These are phyloP conservation scores for Metschnikowia orientalis DNA, from an alignment of 805 yeast genomes.

Conservation along the genomic window DNA sequence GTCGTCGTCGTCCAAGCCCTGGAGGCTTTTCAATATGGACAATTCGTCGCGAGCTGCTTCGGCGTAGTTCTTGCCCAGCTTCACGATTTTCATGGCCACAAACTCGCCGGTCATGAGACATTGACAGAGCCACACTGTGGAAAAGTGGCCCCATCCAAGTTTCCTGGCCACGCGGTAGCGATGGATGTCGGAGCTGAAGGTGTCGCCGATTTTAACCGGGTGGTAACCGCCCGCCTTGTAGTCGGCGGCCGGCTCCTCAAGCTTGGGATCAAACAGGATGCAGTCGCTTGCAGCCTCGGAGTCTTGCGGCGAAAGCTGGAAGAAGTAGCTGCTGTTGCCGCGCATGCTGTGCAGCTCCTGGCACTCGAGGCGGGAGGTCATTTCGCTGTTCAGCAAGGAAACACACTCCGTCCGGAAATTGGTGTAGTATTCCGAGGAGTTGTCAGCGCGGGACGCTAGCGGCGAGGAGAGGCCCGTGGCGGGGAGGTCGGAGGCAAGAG, in stretches of 20 bases:
- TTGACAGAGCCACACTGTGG: constrained; percentile 38
- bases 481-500: not conserved
- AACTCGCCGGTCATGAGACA: constrained; percentile 84
- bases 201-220: constrained; percentile 87
- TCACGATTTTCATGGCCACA: constrained; percentile 91
- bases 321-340: constrained; percentile 1
- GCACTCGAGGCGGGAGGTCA: constrained; percentile 25
- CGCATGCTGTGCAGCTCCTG: constrained; percentile 3
- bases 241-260: constrained; percentile 84
- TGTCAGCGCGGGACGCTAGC: constrained; percentile 1
- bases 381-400: constrained; percentile 35
- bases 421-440: constrained; percentile 16
- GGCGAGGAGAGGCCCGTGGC: constrained; percentile 1
- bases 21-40: constrained; percentile 71
- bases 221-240: constrained; percentile 94
- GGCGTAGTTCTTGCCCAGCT: constrained; percentile 85
- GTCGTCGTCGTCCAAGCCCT: constrained; percentile 30
- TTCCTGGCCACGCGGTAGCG: constrained; percentile 81
- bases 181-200: constrained; percentile 54
- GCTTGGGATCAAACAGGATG: constrained; percentile 16
- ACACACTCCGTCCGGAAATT: constrained; percentile 35
- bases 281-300: constrained; percentile 8
- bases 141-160: constrained; percentile 98
- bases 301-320: not conserved
- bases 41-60: constrained; percentile 95